Evolutionary conservation across 148 eudicot genomes (phyloP).

Genomic region (Talinum fruticosum): DNA sequence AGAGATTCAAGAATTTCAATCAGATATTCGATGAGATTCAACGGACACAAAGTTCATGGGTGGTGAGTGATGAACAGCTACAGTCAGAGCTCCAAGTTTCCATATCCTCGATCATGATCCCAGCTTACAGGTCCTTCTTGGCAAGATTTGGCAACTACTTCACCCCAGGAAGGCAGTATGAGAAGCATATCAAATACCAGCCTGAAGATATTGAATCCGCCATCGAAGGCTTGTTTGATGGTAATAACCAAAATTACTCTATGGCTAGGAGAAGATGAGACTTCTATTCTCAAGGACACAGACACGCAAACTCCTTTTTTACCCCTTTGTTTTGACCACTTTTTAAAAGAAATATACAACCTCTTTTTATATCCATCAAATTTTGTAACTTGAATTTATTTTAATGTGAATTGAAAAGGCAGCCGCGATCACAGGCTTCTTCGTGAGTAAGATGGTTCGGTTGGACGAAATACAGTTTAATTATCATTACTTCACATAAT

Average conservation of each 20-base stretch:
- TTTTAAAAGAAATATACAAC: not conserved
- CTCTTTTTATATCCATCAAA: slow-evolving; percentile 6
- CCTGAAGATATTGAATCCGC: slow-evolving; percentile 78
- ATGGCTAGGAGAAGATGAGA: slow-evolving; percentile 51
- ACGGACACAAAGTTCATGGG: slow-evolving; percentile 77
- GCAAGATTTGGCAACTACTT: slow-evolving; percentile 65
- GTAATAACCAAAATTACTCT: slow-evolving; percentile 51
- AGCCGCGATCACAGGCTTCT: slow-evolving; percentile 7
- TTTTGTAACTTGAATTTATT: slow-evolving; percentile 15
- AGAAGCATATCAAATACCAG: slow-evolving; percentile 84
- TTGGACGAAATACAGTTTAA: slow-evolving; percentile 8
- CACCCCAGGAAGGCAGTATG: slow-evolving; percentile 51
- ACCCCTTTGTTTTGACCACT: not conserved
- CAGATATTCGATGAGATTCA: slow-evolving; percentile 71
- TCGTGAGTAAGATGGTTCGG: not conserved
- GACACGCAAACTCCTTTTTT: not conserved
- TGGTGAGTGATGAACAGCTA: slow-evolving; percentile 83
- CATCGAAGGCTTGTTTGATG: slow-evolving; percentile 77
- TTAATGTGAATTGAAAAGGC: slow-evolving; percentile 21
- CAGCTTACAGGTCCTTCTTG: slow-evolving; percentile 76
- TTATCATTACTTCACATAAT: slow-evolving; percentile 23
- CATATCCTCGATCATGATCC: slow-evolving; percentile 70
- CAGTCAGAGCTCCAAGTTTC: slow-evolving; percentile 86
- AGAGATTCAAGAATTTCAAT: slow-evolving; percentile 71
- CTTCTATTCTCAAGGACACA: not conserved